Percentiles rank a stretch among this genome's conserved stretches.
Conservation (phyloP, 2,329 filamentous ascomycete genomes). For the Allantophomopsis cytisporea region DNA sequence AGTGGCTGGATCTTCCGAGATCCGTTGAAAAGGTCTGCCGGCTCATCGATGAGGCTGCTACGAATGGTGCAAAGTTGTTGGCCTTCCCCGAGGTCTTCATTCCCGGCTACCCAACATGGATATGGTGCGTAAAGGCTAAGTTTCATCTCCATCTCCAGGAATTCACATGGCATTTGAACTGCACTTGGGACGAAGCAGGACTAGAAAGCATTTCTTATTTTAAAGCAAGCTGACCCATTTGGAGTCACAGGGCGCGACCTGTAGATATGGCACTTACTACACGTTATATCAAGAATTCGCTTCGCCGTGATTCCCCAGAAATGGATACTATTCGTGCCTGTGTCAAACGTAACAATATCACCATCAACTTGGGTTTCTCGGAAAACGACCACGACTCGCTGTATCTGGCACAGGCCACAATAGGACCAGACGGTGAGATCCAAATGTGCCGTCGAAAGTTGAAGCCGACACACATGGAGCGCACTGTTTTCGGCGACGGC, state of each 20-base stretch:
- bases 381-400: conserved; percentile 28
- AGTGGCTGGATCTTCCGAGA: conserved; percentile 40
- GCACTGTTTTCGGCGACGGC: conserved; percentile 7
- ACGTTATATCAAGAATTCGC: conserved; percentile 24
- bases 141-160: background rate
- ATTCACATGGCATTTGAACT: background rate
- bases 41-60: conserved; percentile 38
- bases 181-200: conserved; percentile 12
- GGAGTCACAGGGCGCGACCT: conserved; percentile 3
- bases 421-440: conserved; percentile 22
- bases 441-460: conserved; percentile 33
- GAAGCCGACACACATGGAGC: conserved; percentile 34
- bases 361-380: conserved; percentile 31
- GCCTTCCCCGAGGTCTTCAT: conserved; percentile 39
- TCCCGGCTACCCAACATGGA: conserved; percentile 33
- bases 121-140: background rate
- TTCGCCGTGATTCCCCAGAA: conserved; percentile 24
- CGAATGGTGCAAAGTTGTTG: conserved; percentile 35
- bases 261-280: conserved; percentile 7
- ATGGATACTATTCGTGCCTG: conserved; percentile 26
- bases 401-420: conserved; percentile 25
- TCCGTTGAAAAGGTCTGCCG: conserved; percentile 39
- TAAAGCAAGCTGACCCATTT: conserved; percentile 21
- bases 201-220: no score
- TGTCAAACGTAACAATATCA: conserved; percentile 26